Conservation (phyloP, 1,284 basidiomycete genomes). For the Boletus sp. region DNA sequence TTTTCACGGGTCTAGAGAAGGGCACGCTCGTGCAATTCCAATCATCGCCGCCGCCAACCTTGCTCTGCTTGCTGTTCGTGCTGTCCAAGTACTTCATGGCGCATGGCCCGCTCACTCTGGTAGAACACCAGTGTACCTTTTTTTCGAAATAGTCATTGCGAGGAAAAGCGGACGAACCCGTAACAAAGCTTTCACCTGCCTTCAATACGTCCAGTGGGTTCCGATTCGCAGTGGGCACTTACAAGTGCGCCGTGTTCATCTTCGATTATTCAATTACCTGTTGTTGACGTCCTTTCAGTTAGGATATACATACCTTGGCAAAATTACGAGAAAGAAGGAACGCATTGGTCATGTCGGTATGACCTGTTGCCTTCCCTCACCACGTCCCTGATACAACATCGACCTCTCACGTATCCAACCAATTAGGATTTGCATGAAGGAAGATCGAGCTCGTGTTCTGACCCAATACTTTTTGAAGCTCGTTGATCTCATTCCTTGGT, state of each 20-base stretch:
- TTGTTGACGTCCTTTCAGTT: conserved; percentile 48
- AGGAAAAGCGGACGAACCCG: conserved; percentile 57
- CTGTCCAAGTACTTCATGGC: neutral
- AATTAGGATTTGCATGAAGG: conserved; percentile 52
- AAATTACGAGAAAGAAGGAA: conserved; percentile 52
- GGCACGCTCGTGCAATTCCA: conserved; percentile 75
- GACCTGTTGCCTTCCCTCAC: neutral
- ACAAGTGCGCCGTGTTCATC: conserved; percentile 42
- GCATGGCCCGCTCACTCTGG: conserved; percentile 6
- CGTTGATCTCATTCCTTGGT: conserved; percentile 35
- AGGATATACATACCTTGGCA: conserved; percentile 62
- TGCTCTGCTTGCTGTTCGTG: conserved; percentile 42
- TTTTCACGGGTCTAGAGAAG: conserved; percentile 81
- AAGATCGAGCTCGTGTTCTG: conserved; percentile 44
- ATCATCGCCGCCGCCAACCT: conserved; percentile 74
- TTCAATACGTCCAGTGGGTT: conserved; percentile 55
- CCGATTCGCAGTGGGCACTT: conserved; percentile 50
- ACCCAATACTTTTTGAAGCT: conserved; percentile 2
- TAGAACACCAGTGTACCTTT: conserved; percentile 54
- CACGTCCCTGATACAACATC: conserved; percentile 32
- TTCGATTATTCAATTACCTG: neutral
- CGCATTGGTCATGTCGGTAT: conserved; percentile 50
- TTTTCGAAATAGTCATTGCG: conserved; percentile 83
- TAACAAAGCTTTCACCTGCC: conserved; percentile 50
- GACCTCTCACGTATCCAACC: conserved; percentile 61